These are phyloP conservation scores for Backusella westeae DNA, from an alignment of 192 early-diverging fungal species.

Conservation along the genomic window DNA sequence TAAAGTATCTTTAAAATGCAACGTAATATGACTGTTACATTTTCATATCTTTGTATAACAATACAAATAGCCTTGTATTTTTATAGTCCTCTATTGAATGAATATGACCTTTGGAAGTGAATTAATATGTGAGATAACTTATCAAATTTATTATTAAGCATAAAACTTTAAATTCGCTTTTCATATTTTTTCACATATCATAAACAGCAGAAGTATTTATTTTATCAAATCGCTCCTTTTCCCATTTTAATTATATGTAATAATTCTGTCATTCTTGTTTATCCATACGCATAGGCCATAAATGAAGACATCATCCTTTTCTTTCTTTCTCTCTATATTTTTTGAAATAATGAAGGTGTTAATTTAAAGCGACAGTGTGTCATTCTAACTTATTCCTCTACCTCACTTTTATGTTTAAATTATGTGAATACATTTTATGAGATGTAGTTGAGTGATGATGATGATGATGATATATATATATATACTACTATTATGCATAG, in stretches of 20 bases:
- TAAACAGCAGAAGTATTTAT: neutral
- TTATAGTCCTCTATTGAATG: neutral
- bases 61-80: neutral
- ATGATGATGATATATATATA: neutral
- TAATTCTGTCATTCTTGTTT: neutral
- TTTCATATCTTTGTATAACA: neutral
- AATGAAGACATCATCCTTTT: neutral
- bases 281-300: neutral
- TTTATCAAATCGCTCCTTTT: neutral
- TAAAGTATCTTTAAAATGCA: neutral
- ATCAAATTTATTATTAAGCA: neutral
- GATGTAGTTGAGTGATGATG: neutral
- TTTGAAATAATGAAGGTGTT: neutral
- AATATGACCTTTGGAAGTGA: neutral
- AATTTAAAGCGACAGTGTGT: neutral
- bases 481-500: neutral
- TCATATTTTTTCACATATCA: neutral
- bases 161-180: neutral
- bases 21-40: neutral
- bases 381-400: neutral
- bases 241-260: neutral
- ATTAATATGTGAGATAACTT: neutral
- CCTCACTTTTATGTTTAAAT: too few relatives aligned
- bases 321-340: too few relatives aligned
- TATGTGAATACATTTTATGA: neutral